Conservation (phyloP, 2,329 filamentous ascomycete genomes). For the Trichoderma koningiopsis region DNA sequence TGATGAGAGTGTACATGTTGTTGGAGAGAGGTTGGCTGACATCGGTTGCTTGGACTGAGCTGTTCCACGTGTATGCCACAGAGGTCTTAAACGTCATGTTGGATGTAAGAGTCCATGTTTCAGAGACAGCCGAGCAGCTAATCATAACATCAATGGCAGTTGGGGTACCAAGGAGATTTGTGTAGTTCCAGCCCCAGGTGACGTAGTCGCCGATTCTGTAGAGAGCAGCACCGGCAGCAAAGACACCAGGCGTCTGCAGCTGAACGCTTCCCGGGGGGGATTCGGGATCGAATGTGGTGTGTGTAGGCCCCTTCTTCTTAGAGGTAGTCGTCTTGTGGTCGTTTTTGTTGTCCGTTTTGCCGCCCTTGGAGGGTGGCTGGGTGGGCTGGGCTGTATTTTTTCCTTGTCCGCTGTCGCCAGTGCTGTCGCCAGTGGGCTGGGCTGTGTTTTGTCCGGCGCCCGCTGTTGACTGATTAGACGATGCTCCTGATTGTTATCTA, state of each 20-base stretch:
- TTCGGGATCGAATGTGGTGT: conserved; percentile 46
- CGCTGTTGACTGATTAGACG: conserved; percentile 25
- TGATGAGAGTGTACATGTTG: conserved; percentile 61
- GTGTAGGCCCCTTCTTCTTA: conserved; percentile 33
- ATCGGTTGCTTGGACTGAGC: conserved; percentile 50
- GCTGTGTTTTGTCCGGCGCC: conserved; percentile 35
- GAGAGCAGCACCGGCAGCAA: conserved; percentile 49
- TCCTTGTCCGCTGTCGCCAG: conserved; percentile 36
- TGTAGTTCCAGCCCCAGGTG: conserved; percentile 68
- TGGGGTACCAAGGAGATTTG: conserved; percentile 58
- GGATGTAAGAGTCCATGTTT: conserved; percentile 62
- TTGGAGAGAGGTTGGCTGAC: conserved; percentile 52
- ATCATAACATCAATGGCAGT: conserved; percentile 63
- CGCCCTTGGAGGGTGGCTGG: conserved; percentile 20
- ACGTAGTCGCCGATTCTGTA: conserved; percentile 64
- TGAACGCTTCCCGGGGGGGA: conserved; percentile 54
- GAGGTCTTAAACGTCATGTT: conserved; percentile 62
- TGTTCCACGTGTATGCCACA: conserved; percentile 61
- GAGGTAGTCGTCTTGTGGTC: neutral
- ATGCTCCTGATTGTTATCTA: conserved; percentile 24
- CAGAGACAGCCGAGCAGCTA: conserved; percentile 54
- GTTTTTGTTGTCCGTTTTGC: conserved; percentile 20
- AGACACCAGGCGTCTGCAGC: conserved; percentile 54
- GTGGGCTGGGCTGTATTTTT: conserved; percentile 23
- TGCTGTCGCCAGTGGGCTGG: conserved; percentile 32